Conservation (phyloP, 768 basidiomycete species). For the Boletellus ananas region DNA sequence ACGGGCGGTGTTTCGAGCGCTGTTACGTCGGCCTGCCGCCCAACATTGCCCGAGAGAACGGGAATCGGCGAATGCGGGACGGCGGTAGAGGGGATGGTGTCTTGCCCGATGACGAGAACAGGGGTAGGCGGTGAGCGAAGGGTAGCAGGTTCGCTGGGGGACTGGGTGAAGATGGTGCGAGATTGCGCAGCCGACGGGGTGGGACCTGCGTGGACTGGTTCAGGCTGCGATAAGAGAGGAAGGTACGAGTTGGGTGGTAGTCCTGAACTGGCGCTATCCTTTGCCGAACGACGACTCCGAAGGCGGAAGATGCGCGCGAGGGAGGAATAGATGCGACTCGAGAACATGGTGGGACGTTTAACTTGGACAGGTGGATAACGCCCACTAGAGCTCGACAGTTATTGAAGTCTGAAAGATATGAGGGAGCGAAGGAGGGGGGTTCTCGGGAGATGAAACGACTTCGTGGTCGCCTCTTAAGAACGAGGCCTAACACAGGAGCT, state of each 20-base stretch:
- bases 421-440: background rate
- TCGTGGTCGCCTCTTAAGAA: slow-evolving; percentile 2
- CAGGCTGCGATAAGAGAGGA: background rate
- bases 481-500: background rate
- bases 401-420: background rate
- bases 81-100: background rate
- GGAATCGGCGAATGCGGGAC: background rate
- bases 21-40: background rate
- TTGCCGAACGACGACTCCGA: slow-evolving; percentile 7
- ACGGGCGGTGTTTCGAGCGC: background rate
- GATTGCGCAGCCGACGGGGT: background rate
- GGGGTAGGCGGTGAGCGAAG: background rate
- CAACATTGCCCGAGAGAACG: background rate
- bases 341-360: slow-evolving; percentile 9
- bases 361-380: slow-evolving; percentile 14
- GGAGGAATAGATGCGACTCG: slow-evolving; percentile 10
- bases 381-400: background rate
- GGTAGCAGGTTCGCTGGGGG: background rate
- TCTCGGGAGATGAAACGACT: background rate
- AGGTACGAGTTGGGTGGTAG: background rate
- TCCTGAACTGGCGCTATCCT: background rate
- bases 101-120: slow-evolving; percentile 13
- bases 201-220: background rate
- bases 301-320: slow-evolving; percentile 19
- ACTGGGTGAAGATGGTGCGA: background rate